A percentile compares a stretch with the other conserved stretches of the same genome.
phyloP scores from a whole-genome alignment of 2,329 filamentous ascomycete species.

The Beauveria australis region DNA sequence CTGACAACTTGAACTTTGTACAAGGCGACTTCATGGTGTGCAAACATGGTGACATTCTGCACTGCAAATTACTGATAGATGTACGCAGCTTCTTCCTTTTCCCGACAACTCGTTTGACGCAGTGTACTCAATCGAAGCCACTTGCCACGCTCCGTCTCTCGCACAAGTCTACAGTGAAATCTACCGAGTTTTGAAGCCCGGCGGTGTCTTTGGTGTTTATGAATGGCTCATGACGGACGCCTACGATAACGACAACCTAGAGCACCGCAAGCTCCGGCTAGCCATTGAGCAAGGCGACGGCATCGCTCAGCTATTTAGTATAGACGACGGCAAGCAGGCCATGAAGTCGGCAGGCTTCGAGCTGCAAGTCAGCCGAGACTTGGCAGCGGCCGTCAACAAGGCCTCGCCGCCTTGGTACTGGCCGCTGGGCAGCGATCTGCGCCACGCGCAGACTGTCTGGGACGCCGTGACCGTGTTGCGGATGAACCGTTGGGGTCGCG shows the following conservation, averaged over 20 bases:
- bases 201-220: conserved; percentile 92
- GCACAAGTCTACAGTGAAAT: conserved; percentile 93
- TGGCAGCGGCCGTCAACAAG: conserved; percentile 67
- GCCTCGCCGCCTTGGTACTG: conserved; percentile 89
- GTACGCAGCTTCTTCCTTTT: conserved; percentile 77
- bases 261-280: conserved; percentile 83
- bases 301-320: conserved; percentile 93
- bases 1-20: conserved; percentile 67
- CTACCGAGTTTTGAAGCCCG: conserved; percentile 89
- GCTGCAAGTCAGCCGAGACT: conserved; percentile 74
- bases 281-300: conserved; percentile 94
- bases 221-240: conserved; percentile 98
- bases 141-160: conserved; percentile 84
- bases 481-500: conserved; percentile 80
- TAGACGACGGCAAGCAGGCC: conserved; percentile 71
- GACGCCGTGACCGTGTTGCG: conserved; percentile 78
- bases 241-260: conserved; percentile 81
- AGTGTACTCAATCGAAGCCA: conserved; percentile 95
- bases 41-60: not conserved
- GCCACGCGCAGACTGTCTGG: conserved; percentile 69
- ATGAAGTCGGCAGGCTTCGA: conserved; percentile 85
- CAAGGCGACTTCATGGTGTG: conserved; percentile 88
- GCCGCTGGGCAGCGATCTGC: conserved; percentile 77
- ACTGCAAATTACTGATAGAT: conserved; percentile 11
- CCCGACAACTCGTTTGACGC: conserved; percentile 87